These are phyloP conservation scores for Myxozyma nipponensis DNA, from an alignment of 805 yeast genomes.

Conservation along the genomic window DNA sequence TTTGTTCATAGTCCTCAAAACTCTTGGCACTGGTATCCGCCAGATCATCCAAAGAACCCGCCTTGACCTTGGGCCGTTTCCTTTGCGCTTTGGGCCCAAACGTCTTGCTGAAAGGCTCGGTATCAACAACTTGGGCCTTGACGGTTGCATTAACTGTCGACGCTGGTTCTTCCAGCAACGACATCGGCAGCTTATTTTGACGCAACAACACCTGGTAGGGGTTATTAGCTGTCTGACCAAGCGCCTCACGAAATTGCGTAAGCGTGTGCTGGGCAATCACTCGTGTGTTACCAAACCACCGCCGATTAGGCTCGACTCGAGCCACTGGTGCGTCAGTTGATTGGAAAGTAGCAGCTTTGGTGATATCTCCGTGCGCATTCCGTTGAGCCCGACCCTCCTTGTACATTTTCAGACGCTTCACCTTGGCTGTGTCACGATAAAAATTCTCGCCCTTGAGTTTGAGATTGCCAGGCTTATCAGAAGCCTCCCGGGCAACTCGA, in stretches of 20 bases:
- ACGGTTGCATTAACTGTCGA: conserved; percentile 63
- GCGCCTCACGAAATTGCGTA: conserved; percentile 87
- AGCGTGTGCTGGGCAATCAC: conserved; percentile 97
- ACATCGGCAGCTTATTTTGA: conserved; percentile 93
- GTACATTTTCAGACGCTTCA: conserved; percentile 86
- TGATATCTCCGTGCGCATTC: conserved; percentile 81
- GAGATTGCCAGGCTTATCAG: conserved; percentile 69
- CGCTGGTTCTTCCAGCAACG: conserved; percentile 76
- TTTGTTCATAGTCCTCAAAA: conserved; percentile 61
- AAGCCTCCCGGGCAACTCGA: conserved; percentile 77
- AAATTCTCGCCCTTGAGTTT: conserved; percentile 96
- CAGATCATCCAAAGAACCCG: conserved; percentile 74
- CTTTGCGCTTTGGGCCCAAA: conserved; percentile 96
- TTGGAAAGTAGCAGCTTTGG: conserved; percentile 84
- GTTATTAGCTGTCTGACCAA: conserved; percentile 80
- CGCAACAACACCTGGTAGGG: conserved; percentile 80
- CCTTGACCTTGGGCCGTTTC: conserved; percentile 70
- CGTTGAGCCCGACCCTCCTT: conserved; percentile 84
- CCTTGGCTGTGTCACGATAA: conserved; percentile 44
- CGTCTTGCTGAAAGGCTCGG: conserved; percentile 74
- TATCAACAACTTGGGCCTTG: conserved; percentile 74
- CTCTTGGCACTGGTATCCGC: conserved; percentile 57
- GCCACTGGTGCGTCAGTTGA: conserved; percentile 85
- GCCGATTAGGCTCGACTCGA: conserved; percentile 90
- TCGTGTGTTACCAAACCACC: conserved; percentile 97